A percentile compares a stretch with the other conserved stretches of the same genome.
These are phyloP conservation scores for Ophiosphaerella narmari DNA, from an alignment of 2,329 filamentous ascomycete species.

Conservation along the genomic window DNA sequence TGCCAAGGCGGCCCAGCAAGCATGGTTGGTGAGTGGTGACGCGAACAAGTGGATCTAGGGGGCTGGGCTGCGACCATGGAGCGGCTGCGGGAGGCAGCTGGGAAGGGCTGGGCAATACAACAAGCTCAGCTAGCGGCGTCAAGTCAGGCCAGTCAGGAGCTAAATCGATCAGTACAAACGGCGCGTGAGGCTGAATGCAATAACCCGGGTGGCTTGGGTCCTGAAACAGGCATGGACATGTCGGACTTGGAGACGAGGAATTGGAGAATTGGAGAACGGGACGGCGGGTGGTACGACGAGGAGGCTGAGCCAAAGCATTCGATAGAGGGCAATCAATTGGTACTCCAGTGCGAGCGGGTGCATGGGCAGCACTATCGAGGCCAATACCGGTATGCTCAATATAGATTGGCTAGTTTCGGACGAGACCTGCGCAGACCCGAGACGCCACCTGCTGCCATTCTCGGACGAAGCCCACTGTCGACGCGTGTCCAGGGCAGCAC, in stretches of 20 bases:
- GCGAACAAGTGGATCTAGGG: background rate
- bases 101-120: constrained; percentile 3
- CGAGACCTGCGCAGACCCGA: background rate
- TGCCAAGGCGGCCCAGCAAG: too few species aligned
- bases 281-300: too few species aligned
- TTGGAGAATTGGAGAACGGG: too few species aligned
- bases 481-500: background rate
- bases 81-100: background rate
- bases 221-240: background rate
- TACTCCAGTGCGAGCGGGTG: background rate
- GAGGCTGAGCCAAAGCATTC: background rate
- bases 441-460: background rate
- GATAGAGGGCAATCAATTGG: constrained; percentile 3
- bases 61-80: too few species aligned
- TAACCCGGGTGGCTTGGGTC: background rate
- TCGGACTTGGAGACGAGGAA: too few species aligned
- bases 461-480: background rate
- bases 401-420: background rate
- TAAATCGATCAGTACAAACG: background rate
- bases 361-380: background rate
- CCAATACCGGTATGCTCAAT: background rate
- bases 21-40: too few species aligned
- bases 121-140: background rate
- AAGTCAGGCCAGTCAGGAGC: background rate
- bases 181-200: constrained; percentile 2